Evolutionary conservation across 495 filamentous ascomycete species (phyloP), one percentile per base, ranked within the genome.

Genomic region (Annulohypoxylon stygium): DNA sequence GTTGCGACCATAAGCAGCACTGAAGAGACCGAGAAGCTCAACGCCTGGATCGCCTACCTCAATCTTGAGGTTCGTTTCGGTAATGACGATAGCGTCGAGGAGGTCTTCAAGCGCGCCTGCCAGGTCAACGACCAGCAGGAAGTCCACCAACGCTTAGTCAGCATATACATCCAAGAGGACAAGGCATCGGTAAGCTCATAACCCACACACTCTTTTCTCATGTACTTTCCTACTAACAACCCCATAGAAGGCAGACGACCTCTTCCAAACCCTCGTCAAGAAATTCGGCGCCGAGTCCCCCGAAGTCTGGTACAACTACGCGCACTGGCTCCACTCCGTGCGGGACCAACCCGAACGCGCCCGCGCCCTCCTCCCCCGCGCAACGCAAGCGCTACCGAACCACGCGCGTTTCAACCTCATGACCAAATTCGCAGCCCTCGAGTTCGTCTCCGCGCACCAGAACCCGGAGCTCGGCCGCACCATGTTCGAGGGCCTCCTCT

Each of bases 31-130:
- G 97, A 97, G 80, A 97, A 97, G 83, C 82, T 96, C 75, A 97
- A 97, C 81, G 88, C 97, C 68, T 99, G 96, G 96, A 89, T 94
- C 70, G 97, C 93, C 2, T 88, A 95, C 80, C 87, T 99, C 68
- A 98, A 99, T 82, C 86, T 98, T 69, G 96, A 99, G 80, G 94
- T 94, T 74, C 89, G 91, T 3, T 98, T 96, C 75, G 95, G 96
- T 60, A 92, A 85, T 67, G 91, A 95, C 30, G 94, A 96, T 62
- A 88, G 88, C n/a, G 81, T 97, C 2, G 93, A 97, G 36, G 92
- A 93, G 34, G 89, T 93, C 57, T 98, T 99, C 86, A 93, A 92
- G 84, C 90, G 93, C 54, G 96, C 96, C 3, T 97, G 95, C 81
- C 92, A 95, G 76, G 95, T 94, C 83, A 97, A 97, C 74, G 95